A percentile compares a stretch with the other conserved stretches of the same genome.
Evolutionary conservation across 345 rosid genomes (phyloP).

Genomic region (Eucalyptus pauciflora): DNA sequence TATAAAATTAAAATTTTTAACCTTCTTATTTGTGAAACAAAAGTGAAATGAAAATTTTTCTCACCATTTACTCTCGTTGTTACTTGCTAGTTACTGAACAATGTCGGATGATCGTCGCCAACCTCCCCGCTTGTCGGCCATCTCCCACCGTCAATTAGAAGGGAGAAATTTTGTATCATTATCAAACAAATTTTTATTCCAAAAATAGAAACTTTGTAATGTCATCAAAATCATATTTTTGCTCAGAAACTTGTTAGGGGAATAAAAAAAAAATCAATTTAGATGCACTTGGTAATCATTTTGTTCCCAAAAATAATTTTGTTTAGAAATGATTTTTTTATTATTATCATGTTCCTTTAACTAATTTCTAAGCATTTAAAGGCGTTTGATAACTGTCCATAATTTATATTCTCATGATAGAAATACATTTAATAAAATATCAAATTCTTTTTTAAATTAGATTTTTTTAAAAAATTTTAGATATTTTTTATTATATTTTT

Average conservation of each 20-base stretch:
- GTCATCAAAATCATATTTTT: accelerated
- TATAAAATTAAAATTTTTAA: no score
- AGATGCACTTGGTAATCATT: accelerated
- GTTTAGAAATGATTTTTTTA: accelerated
- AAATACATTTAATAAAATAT: accelerated
- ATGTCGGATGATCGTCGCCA: accelerated
- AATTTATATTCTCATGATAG: accelerated
- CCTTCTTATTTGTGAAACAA: no score
- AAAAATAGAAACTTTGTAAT: accelerated
- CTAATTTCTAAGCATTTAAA: accelerated
- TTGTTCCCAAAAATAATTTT: accelerated
- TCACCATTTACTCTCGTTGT: no score
- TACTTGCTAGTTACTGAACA: no score
- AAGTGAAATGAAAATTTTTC: no score
- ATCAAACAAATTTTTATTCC: accelerated
- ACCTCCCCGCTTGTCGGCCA: accelerated
- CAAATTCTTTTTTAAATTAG: no score
- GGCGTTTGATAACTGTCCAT: accelerated
- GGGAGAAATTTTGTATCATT: accelerated
- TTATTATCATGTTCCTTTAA: accelerated
- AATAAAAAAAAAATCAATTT: accelerated
- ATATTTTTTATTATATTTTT: no score
- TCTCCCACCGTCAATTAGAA: accelerated
- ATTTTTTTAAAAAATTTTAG: accelerated
- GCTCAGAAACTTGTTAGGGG: accelerated